A percentile compares a stretch with the other conserved stretches of the same genome.
Conservation (phyloP, 108 stramenopile species). For the Cylindrotheca closterium region DNA sequence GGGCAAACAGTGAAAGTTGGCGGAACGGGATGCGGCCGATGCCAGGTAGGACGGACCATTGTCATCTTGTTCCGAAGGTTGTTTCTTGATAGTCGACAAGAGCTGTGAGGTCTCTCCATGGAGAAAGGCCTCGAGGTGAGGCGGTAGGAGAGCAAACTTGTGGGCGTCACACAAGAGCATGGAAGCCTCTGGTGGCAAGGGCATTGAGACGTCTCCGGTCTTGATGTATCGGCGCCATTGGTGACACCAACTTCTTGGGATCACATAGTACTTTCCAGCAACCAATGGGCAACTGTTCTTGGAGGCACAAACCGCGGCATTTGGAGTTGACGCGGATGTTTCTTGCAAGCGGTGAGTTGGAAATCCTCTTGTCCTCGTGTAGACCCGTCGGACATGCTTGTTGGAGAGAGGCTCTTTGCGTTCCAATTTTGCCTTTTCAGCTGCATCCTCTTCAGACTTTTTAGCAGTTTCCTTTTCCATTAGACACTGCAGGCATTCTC, state of each 20-base stretch:
- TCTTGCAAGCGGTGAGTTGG: slow-evolving; percentile 43
- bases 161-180: slow-evolving; percentile 76
- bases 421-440: slow-evolving; percentile 55
- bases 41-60: slow-evolving; percentile 1
- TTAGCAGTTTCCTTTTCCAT: slow-evolving; percentile 65
- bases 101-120: slow-evolving; percentile 59
- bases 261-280: slow-evolving; percentile 63
- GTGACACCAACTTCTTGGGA: slow-evolving; percentile 81
- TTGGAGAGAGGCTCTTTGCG: slow-evolving; percentile 65
- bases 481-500: slow-evolving; percentile 74
- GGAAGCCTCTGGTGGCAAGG: slow-evolving; percentile 69
- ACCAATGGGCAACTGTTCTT: slow-evolving; percentile 48
- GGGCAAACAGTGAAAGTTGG: slow-evolving; percentile 22
- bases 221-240: slow-evolving; percentile 83
- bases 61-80: slow-evolving; percentile 1
- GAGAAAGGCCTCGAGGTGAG: slow-evolving; percentile 75
- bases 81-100: slow-evolving; percentile 18
- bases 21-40: slow-evolving; percentile 6
- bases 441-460: slow-evolving; percentile 49
- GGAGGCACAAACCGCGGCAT: not conserved
- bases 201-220: slow-evolving; percentile 74
- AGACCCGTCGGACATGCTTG: slow-evolving; percentile 72
- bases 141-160: slow-evolving; percentile 70
- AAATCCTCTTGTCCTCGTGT: slow-evolving; percentile 65
- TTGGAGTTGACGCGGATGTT: not conserved